Evolutionary conservation across 257 asterid genomes (phyloP).

Genomic region (Solanum acaule): DNA sequence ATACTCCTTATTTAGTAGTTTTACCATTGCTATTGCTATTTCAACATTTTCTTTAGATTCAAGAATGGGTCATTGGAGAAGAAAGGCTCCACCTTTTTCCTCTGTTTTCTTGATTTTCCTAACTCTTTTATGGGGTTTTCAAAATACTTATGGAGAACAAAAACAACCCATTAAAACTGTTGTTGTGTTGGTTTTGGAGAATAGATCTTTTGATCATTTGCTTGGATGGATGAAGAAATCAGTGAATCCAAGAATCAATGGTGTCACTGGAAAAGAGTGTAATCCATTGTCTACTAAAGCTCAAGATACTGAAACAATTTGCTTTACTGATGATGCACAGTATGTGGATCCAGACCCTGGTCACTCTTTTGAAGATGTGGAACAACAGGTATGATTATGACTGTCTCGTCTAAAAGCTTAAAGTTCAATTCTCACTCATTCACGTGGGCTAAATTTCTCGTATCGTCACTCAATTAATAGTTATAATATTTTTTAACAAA

Average conservation of each 20-base stretch:
- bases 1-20: neutral
- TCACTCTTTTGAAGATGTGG: conserved; percentile 71
- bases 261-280: conserved; percentile 70
- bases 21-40: neutral
- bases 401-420: neutral
- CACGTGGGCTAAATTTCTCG: too few species aligned
- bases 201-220: conserved; percentile 82
- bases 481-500: too few species aligned
- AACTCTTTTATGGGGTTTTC: conserved; percentile 14
- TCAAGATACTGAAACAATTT: conserved; percentile 12
- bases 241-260: conserved; percentile 50
- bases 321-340: conserved; percentile 63
- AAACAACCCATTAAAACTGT: conserved; percentile 56
- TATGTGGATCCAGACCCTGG: conserved; percentile 82
- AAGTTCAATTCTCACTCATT: neutral
- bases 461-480: neutral
- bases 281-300: conserved; percentile 32
- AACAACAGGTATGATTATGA: conserved; percentile 33
- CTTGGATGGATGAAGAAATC: conserved; percentile 82
- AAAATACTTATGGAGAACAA: conserved; percentile 18
- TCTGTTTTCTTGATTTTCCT: conserved; percentile 16
- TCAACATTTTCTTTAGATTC: neutral
- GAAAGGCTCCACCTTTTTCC: neutral
- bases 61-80: conserved; percentile 9
- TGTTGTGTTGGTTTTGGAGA: conserved; percentile 65